Base-by-base conservation (phyloP, 192 early-diverging fungal genomes). In the Umbelopsis ramanniana region DNA sequence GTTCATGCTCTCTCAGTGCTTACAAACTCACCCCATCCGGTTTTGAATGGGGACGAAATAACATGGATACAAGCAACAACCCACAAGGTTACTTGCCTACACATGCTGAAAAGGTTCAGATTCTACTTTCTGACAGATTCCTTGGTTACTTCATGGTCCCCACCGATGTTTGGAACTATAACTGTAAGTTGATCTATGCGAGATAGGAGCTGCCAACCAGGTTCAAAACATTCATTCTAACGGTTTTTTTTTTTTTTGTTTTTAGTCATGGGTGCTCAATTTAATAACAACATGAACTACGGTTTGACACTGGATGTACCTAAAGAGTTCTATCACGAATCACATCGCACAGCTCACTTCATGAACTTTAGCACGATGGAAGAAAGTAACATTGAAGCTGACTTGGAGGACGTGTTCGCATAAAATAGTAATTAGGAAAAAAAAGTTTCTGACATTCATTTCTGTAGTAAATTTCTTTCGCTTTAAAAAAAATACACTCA, bases 101-200 rank as follows among this genome's bases (percentile, higher is more conserved):
- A 4, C 93, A 93, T 80, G 96, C 94, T 72, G 96, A 99, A 82
- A 95, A 94, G 81, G 96, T 98, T 52, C 97, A 99, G 83, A 97
- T 99, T 89, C 82, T 98, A 38, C 77, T 99, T 46, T 94, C 93
- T 17, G 96, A 99, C 81, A 86, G 95, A 37, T 98, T 97, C 90
- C 91, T 97, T 70, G 97, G 97, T 43, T 96, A 92, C 89, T 99
- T 99, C 69, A 96, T 99, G 96, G 96, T 98, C 3, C 97, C 97
- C 0, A 91, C 91, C 46, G 93, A 95, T 46, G 82, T 97, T 67
- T 99, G 97, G 97, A 99, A 99, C 82, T 98, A 97, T 82, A 79
- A 79, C 73, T 79, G 74, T 76, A 71, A 76, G 74, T 29, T 76
- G 21, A 12, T 46, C 7, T 48, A 19, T 35, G 12, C 21, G 45